Percentiles rank a stretch among this genome's conserved stretches.
These are phyloP conservation scores for Galeopsis tetrahit DNA, from an alignment of 257 asterid species.

Conservation along the genomic window DNA sequence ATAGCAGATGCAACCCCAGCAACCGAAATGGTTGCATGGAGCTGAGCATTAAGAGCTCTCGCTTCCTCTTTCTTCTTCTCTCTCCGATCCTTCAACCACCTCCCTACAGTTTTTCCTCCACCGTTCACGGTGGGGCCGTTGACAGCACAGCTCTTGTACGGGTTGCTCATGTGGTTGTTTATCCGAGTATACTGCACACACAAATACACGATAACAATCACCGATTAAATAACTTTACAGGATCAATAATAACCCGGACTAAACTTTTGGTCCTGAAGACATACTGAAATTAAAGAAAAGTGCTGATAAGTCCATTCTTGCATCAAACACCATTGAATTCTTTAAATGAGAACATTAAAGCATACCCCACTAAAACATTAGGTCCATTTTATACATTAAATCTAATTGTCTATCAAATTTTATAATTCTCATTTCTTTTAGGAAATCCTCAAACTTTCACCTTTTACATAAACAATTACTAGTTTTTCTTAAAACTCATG, in stretches of 20 bases:
- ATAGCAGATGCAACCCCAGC: constrained; percentile 98
- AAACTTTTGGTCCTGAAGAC: background rate
- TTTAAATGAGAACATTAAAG: constrained; percentile 30
- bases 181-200: constrained; percentile 54
- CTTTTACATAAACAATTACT: no score
- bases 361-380: constrained; percentile 31
- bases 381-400: no score
- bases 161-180: constrained; percentile 47
- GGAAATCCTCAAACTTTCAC: no score
- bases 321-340: background rate
- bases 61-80: constrained; percentile 97
- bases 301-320: background rate
- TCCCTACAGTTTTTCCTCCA: constrained; percentile 85
- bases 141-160: constrained; percentile 54
- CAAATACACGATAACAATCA: constrained; percentile 10
- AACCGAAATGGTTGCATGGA: constrained; percentile 94
- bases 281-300: background rate
- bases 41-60: constrained; percentile 88
- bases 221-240: background rate
- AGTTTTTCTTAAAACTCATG: no score
- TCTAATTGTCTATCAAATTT: no score
- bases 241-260: background rate
- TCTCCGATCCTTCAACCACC: constrained; percentile 96
- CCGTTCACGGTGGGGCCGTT: constrained; percentile 47
- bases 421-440: no score